Evolutionary conservation across 2,329 filamentous ascomycete genomes (phyloP).

Genomic region (Tolypocladium tropicale): DNA sequence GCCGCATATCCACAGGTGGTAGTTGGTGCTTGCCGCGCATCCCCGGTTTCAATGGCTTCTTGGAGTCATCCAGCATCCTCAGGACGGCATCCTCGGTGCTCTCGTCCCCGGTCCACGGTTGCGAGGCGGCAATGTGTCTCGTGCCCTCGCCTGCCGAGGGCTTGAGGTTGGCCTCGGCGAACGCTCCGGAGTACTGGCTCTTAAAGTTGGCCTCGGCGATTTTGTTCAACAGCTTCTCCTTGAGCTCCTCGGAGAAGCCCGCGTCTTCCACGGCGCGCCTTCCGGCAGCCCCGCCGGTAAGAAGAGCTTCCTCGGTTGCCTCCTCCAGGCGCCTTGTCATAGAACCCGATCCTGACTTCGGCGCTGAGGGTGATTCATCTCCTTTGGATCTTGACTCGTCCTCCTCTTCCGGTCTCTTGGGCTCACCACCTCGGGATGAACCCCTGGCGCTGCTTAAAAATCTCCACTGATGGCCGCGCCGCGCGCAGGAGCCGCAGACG

Average conservation of each 20-base stretch:
- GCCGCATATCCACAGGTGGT: slow-evolving; percentile 41
- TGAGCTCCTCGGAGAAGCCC: slow-evolving; percentile 54
- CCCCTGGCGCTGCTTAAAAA: background rate
- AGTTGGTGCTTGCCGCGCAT: slow-evolving; percentile 36
- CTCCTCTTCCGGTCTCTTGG: background rate
- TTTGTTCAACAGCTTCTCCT: slow-evolving; percentile 45
- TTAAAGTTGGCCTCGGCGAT: slow-evolving; percentile 45
- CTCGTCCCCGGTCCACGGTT: slow-evolving; percentile 74
- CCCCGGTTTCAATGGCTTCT: slow-evolving; percentile 52
- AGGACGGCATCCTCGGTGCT: slow-evolving; percentile 62
- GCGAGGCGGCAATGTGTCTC: slow-evolving; percentile 54
- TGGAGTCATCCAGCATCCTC: slow-evolving; percentile 75
- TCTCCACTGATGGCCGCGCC: background rate
- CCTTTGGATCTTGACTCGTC: background rate
- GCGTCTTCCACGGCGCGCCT: slow-evolving; percentile 49
- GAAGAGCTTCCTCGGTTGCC: slow-evolving; percentile 52
- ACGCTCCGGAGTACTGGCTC: slow-evolving; percentile 36
- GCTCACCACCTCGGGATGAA: background rate
- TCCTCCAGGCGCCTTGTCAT: slow-evolving; percentile 49
- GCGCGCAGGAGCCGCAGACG: background rate
- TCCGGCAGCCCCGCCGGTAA: slow-evolving; percentile 49
- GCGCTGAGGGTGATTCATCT: background rate
- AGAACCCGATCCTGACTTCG: slow-evolving; percentile 23
- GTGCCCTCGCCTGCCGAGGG: slow-evolving; percentile 58
- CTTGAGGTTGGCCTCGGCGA: slow-evolving; percentile 37